Evolutionary conservation across 1,284 basidiomycete species (phyloP).

Genomic region (Cryptococcus maquisensis): DNA sequence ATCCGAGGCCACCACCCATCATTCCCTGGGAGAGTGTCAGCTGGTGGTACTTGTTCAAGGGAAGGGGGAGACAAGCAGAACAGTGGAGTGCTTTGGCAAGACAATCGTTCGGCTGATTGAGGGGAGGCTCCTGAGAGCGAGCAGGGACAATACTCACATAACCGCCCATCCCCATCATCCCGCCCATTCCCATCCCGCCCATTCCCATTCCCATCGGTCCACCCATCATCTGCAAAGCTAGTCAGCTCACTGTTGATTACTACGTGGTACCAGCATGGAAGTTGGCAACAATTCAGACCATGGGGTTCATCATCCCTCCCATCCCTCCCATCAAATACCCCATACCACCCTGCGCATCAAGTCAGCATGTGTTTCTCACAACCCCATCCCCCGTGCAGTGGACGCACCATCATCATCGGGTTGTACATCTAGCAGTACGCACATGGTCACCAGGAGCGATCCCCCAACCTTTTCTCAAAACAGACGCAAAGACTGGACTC

Average conservation of each 20-base stretch:
- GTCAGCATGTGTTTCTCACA: too few species aligned
- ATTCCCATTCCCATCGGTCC: slow-evolving; percentile 16
- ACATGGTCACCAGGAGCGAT: neutral
- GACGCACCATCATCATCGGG: slow-evolving; percentile 13
- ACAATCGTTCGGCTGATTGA: neutral
- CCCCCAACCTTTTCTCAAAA: too few species aligned
- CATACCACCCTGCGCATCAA: too few species aligned
- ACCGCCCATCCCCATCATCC: slow-evolving; percentile 32
- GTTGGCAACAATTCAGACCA: too few species aligned
- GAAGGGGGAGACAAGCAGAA: neutral
- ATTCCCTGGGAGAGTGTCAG: slow-evolving; percentile 23
- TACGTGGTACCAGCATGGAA: too few species aligned
- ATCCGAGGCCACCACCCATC: slow-evolving; percentile 38
- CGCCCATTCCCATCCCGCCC: slow-evolving; percentile 23
- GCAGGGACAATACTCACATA: slow-evolving; percentile 17
- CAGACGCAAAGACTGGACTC: too few species aligned
- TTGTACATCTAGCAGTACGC: slow-evolving; percentile 10
- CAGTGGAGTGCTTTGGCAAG: neutral
- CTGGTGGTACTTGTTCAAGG: neutral
- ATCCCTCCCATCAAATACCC: neutral
- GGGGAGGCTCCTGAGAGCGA: neutral
- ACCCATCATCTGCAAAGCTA: slow-evolving; percentile 1
- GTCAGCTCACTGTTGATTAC: neutral
- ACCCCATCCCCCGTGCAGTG: too few species aligned
- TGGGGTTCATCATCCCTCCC: neutral